These are phyloP conservation scores for Blumeriella jaapii DNA, from an alignment of 2,329 filamentous ascomycete genomes.

Conservation along the genomic window DNA sequence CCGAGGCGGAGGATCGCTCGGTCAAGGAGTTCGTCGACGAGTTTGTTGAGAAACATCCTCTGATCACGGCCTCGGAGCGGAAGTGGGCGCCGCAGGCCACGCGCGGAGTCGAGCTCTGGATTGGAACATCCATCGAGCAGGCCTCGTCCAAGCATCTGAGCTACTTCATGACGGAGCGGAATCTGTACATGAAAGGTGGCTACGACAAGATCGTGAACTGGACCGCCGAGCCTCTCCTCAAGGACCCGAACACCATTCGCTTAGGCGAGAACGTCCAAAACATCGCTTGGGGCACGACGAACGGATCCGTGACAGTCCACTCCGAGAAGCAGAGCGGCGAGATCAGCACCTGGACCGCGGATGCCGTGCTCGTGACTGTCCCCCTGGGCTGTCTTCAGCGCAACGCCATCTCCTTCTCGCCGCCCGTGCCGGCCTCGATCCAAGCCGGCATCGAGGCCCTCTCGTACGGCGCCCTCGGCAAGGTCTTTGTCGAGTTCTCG, in stretches of 20 bases:
- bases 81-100: slow-evolving; percentile 34
- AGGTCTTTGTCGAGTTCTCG: slow-evolving; percentile 33
- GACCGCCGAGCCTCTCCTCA: slow-evolving; percentile 29
- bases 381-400: slow-evolving; percentile 31
- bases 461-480: slow-evolving; percentile 33
- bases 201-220: slow-evolving; percentile 33
- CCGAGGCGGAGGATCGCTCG: slow-evolving; percentile 30
- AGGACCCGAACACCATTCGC: slow-evolving; percentile 28
- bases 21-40: slow-evolving; percentile 31
- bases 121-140: slow-evolving; percentile 31
- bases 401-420: slow-evolving; percentile 31
- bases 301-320: slow-evolving; percentile 22
- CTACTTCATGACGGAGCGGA: slow-evolving; percentile 34
- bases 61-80: slow-evolving; percentile 32
- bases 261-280: slow-evolving; percentile 30
- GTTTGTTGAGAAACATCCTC: slow-evolving; percentile 31
- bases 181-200: slow-evolving; percentile 35
- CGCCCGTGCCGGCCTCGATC: slow-evolving; percentile 29
- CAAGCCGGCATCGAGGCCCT: slow-evolving; percentile 29
- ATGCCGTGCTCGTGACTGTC: slow-evolving; percentile 31
- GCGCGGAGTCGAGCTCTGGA: slow-evolving; percentile 34
- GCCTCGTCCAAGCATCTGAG: slow-evolving; percentile 32
- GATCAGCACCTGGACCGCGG: slow-evolving; percentile 25
- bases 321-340: slow-evolving; percentile 19
- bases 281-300: slow-evolving; percentile 29